Evolutionary conservation across 2,329 filamentous ascomycete species (phyloP).

Genomic region (Phyllosticta citribraziliensis): DNA sequence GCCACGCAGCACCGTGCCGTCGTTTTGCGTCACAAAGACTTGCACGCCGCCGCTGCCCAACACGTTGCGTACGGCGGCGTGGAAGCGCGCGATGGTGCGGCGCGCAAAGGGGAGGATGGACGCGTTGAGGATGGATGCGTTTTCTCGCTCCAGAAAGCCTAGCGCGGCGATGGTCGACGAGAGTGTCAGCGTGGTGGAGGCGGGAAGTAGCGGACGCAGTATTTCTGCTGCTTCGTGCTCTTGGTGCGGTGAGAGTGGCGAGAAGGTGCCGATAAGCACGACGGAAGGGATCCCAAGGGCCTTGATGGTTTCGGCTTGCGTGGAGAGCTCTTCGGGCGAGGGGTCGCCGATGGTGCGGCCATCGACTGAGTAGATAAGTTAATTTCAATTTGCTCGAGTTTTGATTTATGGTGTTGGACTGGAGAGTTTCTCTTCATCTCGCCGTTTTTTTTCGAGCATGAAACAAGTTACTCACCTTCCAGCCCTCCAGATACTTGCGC

Average conservation of each 20-base stretch:
- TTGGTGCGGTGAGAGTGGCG: conserved; percentile 32
- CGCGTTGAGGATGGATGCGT: conserved; percentile 55
- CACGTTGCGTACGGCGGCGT: conserved; percentile 41
- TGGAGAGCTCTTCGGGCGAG: conserved; percentile 29
- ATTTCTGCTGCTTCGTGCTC: conserved; percentile 32
- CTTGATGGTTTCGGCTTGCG: conserved; percentile 24
- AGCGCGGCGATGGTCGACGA: conserved; percentile 37
- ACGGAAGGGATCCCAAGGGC: conserved; percentile 29
- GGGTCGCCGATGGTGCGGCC: conserved; percentile 15
- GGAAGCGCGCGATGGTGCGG: conserved; percentile 48
- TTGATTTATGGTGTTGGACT: too few relatives aligned
- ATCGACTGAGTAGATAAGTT: background rate
- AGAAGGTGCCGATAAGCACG: conserved; percentile 38
- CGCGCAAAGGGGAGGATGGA: conserved; percentile 50
- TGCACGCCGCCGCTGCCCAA: conserved; percentile 23
- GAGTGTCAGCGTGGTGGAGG: conserved; percentile 29
- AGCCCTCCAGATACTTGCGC: conserved; percentile 35
- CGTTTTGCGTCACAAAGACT: conserved; percentile 54
- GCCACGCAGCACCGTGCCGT: conserved; percentile 50
- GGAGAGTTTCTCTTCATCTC: too few relatives aligned
- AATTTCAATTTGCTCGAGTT: conserved; percentile 36
- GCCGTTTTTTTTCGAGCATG: background rate
- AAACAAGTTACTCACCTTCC: conserved; percentile 22
- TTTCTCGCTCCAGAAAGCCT: conserved; percentile 51
- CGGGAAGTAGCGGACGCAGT: conserved; percentile 28